Conservation (phyloP, 2,329 filamentous ascomycete genomes). For the Ophiostoma fasciatum region DNA sequence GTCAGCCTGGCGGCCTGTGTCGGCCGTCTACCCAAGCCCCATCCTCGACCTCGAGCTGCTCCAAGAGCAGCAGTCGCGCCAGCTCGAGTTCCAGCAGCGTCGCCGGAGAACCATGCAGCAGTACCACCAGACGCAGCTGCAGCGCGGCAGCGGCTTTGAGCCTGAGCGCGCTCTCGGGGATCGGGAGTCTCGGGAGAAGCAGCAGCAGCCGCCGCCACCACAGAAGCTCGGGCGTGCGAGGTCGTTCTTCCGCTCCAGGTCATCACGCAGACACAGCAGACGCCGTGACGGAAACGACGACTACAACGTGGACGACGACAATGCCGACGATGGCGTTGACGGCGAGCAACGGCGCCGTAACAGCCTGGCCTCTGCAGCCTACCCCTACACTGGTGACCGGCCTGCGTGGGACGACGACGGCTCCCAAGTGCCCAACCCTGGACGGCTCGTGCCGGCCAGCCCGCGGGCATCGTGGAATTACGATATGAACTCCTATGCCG, state of each 20-base stretch:
- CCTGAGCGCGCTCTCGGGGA: too few species aligned
- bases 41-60: slow-evolving; percentile 6
- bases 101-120: too few species aligned
- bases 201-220: background rate
- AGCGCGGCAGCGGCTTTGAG: too few species aligned
- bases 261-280: background rate
- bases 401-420: background rate
- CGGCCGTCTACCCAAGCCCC: slow-evolving; percentile 1
- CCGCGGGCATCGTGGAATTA: slow-evolving; percentile 27
- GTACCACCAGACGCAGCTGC: slow-evolving; percentile 4
- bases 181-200: background rate
- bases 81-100: slow-evolving; percentile 7
- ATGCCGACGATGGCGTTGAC: slow-evolving; percentile 1
- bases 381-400: slow-evolving; percentile 5
- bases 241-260: slow-evolving; percentile 3
- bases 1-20: slow-evolving; percentile 4
- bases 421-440: too few species aligned
- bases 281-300: background rate
- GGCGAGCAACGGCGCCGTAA: slow-evolving; percentile 16
- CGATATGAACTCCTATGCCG: slow-evolving; percentile 29
- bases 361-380: slow-evolving; percentile 16
- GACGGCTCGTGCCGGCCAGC: too few species aligned
- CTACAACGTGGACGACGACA: background rate
- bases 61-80: slow-evolving; percentile 8
- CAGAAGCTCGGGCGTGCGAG: background rate